Percentiles rank a stretch among this genome's conserved stretches.
phyloP scores from a whole-genome alignment of 2,329 filamentous ascomycete species.

The Tympanopsis confertula region DNA sequence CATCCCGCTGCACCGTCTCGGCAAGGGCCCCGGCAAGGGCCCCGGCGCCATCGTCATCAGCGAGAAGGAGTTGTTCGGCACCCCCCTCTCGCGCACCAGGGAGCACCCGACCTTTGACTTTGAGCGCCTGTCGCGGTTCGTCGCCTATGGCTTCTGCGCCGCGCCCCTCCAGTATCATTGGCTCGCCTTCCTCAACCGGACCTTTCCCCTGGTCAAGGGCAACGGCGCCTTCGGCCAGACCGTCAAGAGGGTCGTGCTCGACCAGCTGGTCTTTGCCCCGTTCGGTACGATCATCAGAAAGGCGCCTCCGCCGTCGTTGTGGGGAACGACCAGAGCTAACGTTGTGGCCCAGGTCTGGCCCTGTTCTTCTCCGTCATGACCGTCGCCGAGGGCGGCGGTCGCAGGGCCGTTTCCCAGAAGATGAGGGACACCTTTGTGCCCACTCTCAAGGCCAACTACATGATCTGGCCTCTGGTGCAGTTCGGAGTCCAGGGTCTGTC shows the following conservation, averaged over 20 bases:
- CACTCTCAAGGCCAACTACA: slow-evolving; percentile 87
- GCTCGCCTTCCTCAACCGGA: slow-evolving; percentile 74
- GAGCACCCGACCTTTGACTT: slow-evolving; percentile 84
- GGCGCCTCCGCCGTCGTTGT: too few relatives aligned
- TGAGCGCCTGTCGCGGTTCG: slow-evolving; percentile 84
- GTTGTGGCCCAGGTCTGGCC: slow-evolving; percentile 47
- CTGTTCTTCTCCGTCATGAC: slow-evolving; percentile 97
- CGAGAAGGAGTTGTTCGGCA: slow-evolving; percentile 73
- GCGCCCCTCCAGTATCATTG: slow-evolving; percentile 90
- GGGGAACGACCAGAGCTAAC: too few relatives aligned
- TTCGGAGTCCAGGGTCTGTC: slow-evolving; percentile 93
- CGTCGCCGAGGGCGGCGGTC: slow-evolving; percentile 80
- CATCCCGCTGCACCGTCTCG: too few relatives aligned
- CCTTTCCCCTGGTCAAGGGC: slow-evolving; percentile 75
- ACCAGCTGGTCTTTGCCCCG: slow-evolving; percentile 88
- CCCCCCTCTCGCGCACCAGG: slow-evolving; percentile 51
- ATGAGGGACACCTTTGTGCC: slow-evolving; percentile 88
- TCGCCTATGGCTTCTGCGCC: slow-evolving; percentile 95
- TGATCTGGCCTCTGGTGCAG: slow-evolving; percentile 92
- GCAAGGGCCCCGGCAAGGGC: too few relatives aligned
- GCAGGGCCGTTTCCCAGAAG: slow-evolving; percentile 68
- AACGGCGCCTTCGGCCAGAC: slow-evolving; percentile 62
- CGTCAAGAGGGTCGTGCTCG: slow-evolving; percentile 79
- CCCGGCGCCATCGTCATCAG: slow-evolving; percentile 74
- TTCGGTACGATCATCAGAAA: slow-evolving; percentile 41